Evolutionary conservation across 495 filamentous ascomycete species (phyloP), one percentile per base, ranked within the genome.

Genomic region (Penicillium egyptiacum): DNA sequence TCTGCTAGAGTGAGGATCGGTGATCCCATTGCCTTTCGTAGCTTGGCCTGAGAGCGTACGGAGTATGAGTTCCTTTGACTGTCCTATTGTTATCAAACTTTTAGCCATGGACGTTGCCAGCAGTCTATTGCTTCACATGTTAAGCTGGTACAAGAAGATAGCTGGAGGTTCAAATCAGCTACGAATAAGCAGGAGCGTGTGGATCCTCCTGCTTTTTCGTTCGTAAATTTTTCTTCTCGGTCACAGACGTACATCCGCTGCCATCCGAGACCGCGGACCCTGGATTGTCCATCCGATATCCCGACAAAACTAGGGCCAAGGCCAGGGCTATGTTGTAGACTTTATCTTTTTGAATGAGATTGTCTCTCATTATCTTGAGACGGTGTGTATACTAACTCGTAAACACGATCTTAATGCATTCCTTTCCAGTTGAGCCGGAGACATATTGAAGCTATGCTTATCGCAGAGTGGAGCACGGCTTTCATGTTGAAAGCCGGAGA

Each of bases 181-280:
- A 17, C 35, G n/a, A 39, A 39, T 39, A 11, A 48, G 4, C 14
- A 39, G 33, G 14, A 8, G 19, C 12, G 30, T 16, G 49, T 52
- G 49, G 49, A 41, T 50, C 49, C 37, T 28, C 11, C 5, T 41
- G 4, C 5, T n/a, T 10, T 39, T 51, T 51, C 5, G 14, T 39
- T n/a, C 6, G 16, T 17, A 39, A 17, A 3, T 26, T 40, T n/a
- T 51, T 20, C 17, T 43, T 26, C 10, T 9, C 11, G 14, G 5
- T 43, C 37, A 22, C 50, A 31, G 14, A 11, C 31, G 17, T 31
- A 37, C 47, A 43, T 53, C 50, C 39, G 50, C 50, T 12, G 35
- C 11, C 25, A 53, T 53, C 50, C 50, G 50, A 53, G 39, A 33
- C 50, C 23, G 23, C 9, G 20, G 47, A 50, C 10, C 30, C 30